These are phyloP conservation scores for Corynespora cassiicola DNA, from an alignment of 2,329 filamentous ascomycete genomes.

Conservation along the genomic window DNA sequence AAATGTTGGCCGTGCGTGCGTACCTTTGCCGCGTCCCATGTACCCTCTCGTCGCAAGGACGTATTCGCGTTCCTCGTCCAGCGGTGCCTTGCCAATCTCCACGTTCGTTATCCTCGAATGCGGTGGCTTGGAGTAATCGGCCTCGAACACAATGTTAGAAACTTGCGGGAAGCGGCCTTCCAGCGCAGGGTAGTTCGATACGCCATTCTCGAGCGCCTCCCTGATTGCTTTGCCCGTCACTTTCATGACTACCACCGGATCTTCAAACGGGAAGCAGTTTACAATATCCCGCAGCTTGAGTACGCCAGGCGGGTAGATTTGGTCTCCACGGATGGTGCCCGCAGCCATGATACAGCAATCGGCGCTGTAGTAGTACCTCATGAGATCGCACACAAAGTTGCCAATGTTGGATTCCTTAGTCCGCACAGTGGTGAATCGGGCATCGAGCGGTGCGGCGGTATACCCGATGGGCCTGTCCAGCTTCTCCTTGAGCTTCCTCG, in stretches of 20 bases:
- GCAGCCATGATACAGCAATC: constrained; percentile 86
- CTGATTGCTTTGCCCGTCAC: constrained; percentile 75
- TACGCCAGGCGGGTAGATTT: constrained; percentile 83
- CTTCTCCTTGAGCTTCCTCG: constrained; percentile 75
- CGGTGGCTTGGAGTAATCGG: constrained; percentile 67
- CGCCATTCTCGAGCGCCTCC: constrained; percentile 83
- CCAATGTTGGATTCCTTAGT: constrained; percentile 81
- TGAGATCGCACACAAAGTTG: constrained; percentile 91
- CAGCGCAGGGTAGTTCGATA: constrained; percentile 79
- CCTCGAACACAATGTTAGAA: constrained; percentile 79
- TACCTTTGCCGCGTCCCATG: constrained; percentile 79
- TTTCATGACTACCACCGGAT: constrained; percentile 80
- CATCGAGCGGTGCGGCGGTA: constrained; percentile 82
- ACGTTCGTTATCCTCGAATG: constrained; percentile 70
- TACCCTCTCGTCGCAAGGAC: constrained; percentile 82
- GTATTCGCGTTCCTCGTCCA: constrained; percentile 71
- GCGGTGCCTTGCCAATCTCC: constrained; percentile 65
- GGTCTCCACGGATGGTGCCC: constrained; percentile 86
- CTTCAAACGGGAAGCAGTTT: constrained; percentile 91
- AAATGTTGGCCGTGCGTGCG: too few species aligned
- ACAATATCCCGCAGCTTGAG: constrained; percentile 82
- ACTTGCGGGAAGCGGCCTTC: constrained; percentile 88
- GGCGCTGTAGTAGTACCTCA: constrained; percentile 80
- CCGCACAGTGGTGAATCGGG: constrained; percentile 83
- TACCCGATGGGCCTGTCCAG: constrained; percentile 82